Percentiles rank a stretch among this genome's conserved stretches.
phyloP scores from a whole-genome alignment of 129 eudicot genomes.

The Logfia minima region DNA sequence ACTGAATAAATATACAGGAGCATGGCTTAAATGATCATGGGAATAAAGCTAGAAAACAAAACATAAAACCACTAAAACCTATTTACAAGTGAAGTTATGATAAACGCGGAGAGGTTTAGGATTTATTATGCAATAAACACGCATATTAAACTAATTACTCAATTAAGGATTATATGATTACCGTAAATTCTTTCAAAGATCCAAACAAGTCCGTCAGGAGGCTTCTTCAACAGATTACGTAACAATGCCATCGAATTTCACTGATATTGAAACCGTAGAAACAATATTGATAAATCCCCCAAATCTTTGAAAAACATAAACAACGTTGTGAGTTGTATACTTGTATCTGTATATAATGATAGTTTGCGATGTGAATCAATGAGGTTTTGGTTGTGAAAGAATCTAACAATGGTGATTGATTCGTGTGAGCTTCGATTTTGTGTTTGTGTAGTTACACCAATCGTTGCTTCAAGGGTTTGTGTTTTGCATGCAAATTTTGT shows the following conservation, averaged over 20 bases:
- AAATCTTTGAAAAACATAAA: slow-evolving; percentile 12
- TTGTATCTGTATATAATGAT: neutral
- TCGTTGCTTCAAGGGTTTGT: neutral
- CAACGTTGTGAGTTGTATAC: slow-evolving; percentile 21
- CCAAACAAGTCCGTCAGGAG: slow-evolving; percentile 88
- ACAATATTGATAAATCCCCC: slow-evolving; percentile 28
- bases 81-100: slow-evolving; percentile 18
- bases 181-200: slow-evolving; percentile 93
- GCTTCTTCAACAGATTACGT: slow-evolving; percentile 74
- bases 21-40: neutral
- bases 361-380: slow-evolving; percentile 1
- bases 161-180: slow-evolving; percentile 25
- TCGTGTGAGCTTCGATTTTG: slow-evolving; percentile 27
- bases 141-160: neutral
- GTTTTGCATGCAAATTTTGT: slow-evolving; percentile 9
- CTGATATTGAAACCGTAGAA: slow-evolving; percentile 36
- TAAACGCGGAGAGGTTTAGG: neutral
- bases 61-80: neutral
- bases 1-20: neutral
- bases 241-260: slow-evolving; percentile 65
- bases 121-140: neutral
- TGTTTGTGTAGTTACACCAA: slow-evolving; percentile 10
- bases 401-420: slow-evolving; percentile 18
- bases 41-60: too few relatives aligned
- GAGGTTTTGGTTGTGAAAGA: slow-evolving; percentile 18